Evolutionary conservation across 768 basidiomycete species (phyloP), one percentile per base, ranked within the genome.

Genomic region (Hygrophorus pudorinus): DNA sequence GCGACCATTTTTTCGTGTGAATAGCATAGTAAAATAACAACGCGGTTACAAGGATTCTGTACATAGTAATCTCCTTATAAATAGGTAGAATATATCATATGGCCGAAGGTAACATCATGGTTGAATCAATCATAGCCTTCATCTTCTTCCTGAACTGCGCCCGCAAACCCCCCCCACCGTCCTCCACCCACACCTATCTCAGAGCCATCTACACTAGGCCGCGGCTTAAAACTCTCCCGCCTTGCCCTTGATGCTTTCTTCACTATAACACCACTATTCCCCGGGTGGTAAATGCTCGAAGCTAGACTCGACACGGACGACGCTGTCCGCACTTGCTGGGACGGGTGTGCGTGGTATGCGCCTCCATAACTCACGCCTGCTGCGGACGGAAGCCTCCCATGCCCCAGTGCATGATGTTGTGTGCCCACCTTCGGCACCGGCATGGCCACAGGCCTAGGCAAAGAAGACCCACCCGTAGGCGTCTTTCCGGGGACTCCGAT

Each of bases 191-290:
- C 18, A 7, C 27, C 16, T 3, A 17, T 38, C 20, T 43, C 37
- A 32, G 24, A 29, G 14, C 42, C 67, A 51, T 88, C 86, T 14
- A 78, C 61, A 53, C 86, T 89, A 34, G 85, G 76, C 29, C 88
- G 69, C 8, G 88, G 88, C 56, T 77, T 85, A 61, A 90, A 91
- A 60, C 86, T 90, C 65, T 90, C 86, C 50, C 81, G 70, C 47
- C 71, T 62, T 32, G 75, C 73, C 41, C 77, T 63, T 32, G 70
- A 61, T 24, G 72, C 70, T 53, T 78, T 80, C 58, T 66, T 68
- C 46, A 64, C 64, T 13, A 57, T 51, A 44, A 51, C 52, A n/a
- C 62, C 57, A n/a, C 47, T 36, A 41, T 29, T 47, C 14, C 14
- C 38, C 29, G 4, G 45, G 41, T 16, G 8, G 27, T 10, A 31